Base-by-base conservation (phyloP, 306 rosid species). In the Canavalia ensiformis region DNA sequence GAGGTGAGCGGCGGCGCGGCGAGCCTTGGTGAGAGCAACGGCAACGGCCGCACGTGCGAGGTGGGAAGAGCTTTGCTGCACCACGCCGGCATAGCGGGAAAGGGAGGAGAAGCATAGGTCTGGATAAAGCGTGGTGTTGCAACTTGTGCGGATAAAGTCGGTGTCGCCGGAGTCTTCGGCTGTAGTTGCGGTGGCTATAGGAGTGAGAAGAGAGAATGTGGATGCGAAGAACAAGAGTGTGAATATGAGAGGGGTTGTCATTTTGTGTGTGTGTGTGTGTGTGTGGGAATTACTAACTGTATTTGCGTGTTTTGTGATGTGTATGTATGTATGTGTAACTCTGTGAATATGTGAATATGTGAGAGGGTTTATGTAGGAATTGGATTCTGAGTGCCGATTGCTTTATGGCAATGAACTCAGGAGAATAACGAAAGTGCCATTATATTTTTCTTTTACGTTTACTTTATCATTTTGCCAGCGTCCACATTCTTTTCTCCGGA, bases 21-120 rank as follows among this genome's bases (percentile, higher is more conserved):
- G 79, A 2, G 91, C 82, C 50, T 77, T 77, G n/a, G 87, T 11
- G 28, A 91, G 92, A 73, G 88, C 84, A n/a, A 91, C 84, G 35
- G 84, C 60, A 25, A 91, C 81, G 85, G 96, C 90, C 30, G 88
- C 78, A 42, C 86, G 91, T 9, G 96, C 93, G 37, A 91, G 92
- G 57, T 77, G 81, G 70, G 82, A 84, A 1, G 88, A 90, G 80
- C 77, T 79, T 6, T 79, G 81, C 11, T 82, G 89, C 25, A 92
- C 80, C 44, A 87, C 86, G 64, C 1, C 64, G 73, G 93, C 80
- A 85, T 85, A 90, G 86, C 89, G 93, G 12, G 89, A 83, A 58
- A 92, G 93, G 4, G 95, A 87, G 68, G 64, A n/a, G 92, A 70
- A 92, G 90, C 97, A 92, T 72, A 90, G 60, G 68, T 84, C 89